Percentiles rank a stretch among this genome's conserved stretches.
phyloP scores from a whole-genome alignment of 1,284 basidiomycete species.

The Peniophora sp. region DNA sequence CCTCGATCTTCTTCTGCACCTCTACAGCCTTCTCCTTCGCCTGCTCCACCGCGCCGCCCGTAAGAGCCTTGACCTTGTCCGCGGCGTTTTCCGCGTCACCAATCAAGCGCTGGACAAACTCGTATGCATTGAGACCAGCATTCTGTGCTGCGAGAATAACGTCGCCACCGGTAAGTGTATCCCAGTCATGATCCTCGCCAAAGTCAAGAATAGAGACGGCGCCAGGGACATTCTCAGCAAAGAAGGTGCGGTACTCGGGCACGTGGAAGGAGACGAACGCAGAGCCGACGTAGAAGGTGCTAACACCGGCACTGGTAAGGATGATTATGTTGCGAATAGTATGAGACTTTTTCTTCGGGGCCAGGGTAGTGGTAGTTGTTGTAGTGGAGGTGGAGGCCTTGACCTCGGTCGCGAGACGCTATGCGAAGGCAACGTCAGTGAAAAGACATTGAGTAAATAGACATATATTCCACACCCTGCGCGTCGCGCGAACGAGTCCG shows the following conservation, averaged over 20 bases:
- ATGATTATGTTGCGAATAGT: slow-evolving; percentile 47
- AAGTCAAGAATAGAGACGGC: slow-evolving; percentile 75
- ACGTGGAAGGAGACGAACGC: slow-evolving; percentile 69
- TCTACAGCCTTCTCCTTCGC: slow-evolving; percentile 30
- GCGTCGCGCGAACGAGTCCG: slow-evolving; percentile 37
- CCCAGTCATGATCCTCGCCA: slow-evolving; percentile 74
- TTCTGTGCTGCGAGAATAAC: slow-evolving; percentile 50
- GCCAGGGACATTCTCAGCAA: slow-evolving; percentile 71
- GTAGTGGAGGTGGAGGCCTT: slow-evolving; percentile 24
- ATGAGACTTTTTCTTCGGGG: slow-evolving; percentile 43
- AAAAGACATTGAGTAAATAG: no score
- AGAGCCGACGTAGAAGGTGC: slow-evolving; percentile 76
- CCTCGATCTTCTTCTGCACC: slow-evolving; percentile 25
- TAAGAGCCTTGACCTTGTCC: slow-evolving; percentile 3
- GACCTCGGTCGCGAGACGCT: slow-evolving; percentile 55
- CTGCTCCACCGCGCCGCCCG: slow-evolving; percentile 19
- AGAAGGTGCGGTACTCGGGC: slow-evolving; percentile 73
- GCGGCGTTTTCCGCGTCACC: slow-evolving; percentile 10
- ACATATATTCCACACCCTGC: slow-evolving; percentile 40
- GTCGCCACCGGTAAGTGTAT: slow-evolving; percentile 56
- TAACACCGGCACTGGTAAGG: slow-evolving; percentile 54
- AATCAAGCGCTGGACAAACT: slow-evolving; percentile 16
- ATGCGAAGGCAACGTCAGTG: slow-evolving; percentile 7
- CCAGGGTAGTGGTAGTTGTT: no score
- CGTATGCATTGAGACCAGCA: slow-evolving; percentile 41